Conservation (phyloP, 2,329 filamentous ascomycete species). For the Microascus cirrosus region DNA sequence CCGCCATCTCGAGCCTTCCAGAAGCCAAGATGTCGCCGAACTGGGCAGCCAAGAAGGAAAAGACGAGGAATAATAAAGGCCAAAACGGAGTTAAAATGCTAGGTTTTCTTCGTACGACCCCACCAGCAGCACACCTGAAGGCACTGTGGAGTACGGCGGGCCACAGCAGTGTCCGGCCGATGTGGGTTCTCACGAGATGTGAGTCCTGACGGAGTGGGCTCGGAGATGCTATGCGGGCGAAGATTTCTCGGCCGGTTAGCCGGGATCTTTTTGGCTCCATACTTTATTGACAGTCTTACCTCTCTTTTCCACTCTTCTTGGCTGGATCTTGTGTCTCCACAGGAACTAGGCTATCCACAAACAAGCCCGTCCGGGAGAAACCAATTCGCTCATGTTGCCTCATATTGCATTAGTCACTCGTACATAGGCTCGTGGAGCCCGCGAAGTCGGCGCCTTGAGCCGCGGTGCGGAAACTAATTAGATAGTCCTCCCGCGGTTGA, state of each 20-base stretch:
- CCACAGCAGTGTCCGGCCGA: not conserved
- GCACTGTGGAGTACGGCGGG: not conserved
- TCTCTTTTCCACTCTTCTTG: not conserved
- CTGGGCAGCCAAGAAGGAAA: no score
- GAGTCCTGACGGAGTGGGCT: not conserved
- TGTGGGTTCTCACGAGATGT: not conserved
- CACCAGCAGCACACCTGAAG: not conserved
- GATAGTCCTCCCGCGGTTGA: not conserved
- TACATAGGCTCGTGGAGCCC: not conserved
- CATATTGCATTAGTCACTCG: not conserved
- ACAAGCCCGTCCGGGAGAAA: not conserved
- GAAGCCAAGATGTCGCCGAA: no score
- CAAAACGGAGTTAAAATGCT: no score
- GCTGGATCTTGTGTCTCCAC: not conserved
- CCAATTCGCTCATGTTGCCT: not conserved
- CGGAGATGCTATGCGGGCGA: not conserved
- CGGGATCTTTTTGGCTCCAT: not conserved
- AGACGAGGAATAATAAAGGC: no score
- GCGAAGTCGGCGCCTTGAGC: not conserved
- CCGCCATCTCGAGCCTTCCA: no score
- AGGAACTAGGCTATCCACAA: not conserved
- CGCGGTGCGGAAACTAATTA: not conserved
- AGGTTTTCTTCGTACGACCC: no score
- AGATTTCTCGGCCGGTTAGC: not conserved
- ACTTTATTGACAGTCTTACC: not conserved